Evolutionary conservation across 257 asterid genomes (phyloP), one percentile per base, ranked within the genome.

Genomic region (Forsythia viridissima): DNA sequence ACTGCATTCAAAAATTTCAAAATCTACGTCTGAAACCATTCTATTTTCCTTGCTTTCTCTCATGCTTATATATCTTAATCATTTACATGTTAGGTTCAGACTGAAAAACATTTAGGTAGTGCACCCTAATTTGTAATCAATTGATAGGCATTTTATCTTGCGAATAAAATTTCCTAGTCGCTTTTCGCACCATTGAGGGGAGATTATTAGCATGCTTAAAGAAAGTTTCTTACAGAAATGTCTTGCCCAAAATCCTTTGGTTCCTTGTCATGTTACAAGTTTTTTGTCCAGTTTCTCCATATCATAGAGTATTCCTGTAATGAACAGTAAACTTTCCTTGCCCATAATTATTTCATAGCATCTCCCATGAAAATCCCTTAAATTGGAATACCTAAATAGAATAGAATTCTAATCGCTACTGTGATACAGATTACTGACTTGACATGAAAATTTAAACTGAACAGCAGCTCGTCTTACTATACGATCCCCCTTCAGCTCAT

Each of bases 361-460:
- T 66, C 76, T 39, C 71, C 68, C 79, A 30, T 75, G 76, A 46
- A 80, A 75, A 72, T 66, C 55, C 72, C 81, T 43, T 38, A 30
- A 36, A 0, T 72, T 30, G 37, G 21, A 48, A 48, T 48, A 48
- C 57, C n/a, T 48, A 48, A 48, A 24, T 67, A 24, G n/a, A 75
- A 43, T 15, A 36, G 59, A 70, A 36, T 63, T 55, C 66, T 72
- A 80, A 42, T 59, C 40, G 39, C 40, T 36, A 71, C 12, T 21
- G 55, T 30, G 24, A 57, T 36, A 42, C 71, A 40, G 61, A 51
- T 34, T 48, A 71, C 76, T 8, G 48, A 66, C 48, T 46, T 24
- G 69, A 74, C 1, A 43, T 46, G 42, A 38, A 76, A 55, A 16
- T 41, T 73, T 41, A 13, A 13, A 52, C 11, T 12, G 76, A 75